Percentiles rank a stretch among this genome's conserved stretches.
phyloP scores from a whole-genome alignment of 1,284 basidiomycete species.

The Malassezia equina region DNA sequence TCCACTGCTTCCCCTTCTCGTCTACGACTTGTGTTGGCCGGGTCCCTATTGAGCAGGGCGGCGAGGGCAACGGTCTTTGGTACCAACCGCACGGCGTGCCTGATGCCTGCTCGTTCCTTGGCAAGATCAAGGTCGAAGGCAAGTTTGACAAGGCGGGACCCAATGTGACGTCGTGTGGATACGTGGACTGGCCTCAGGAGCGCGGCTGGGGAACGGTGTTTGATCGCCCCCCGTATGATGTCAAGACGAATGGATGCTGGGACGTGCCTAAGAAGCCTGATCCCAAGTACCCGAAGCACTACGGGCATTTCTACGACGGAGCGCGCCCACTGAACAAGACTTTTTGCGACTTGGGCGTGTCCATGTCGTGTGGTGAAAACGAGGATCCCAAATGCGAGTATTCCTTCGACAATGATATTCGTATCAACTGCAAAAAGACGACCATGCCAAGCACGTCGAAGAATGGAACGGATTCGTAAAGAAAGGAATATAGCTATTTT shows the following conservation, averaged over 20 bases:
- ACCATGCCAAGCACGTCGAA: neutral
- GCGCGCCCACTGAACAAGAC: slow-evolving; percentile 4
- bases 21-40: slow-evolving; percentile 11
- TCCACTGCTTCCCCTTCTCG: slow-evolving; percentile 14
- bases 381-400: slow-evolving; percentile 4
- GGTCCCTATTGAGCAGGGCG: neutral
- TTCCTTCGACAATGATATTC: neutral
- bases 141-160: neutral
- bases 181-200: slow-evolving; percentile 12
- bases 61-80: slow-evolving; percentile 6
- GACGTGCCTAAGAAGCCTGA: slow-evolving; percentile 3
- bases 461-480: neutral
- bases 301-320: slow-evolving; percentile 11
- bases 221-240: neutral
- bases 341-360: slow-evolving; percentile 5
- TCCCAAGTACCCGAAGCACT: neutral
- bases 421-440: slow-evolving; percentile 6
- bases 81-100: slow-evolving; percentile 7
- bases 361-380: slow-evolving; percentile 3
- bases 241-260: slow-evolving; percentile 15
- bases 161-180: slow-evolving; percentile 11
- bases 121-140: neutral
- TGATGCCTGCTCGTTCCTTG: slow-evolving; percentile 6
- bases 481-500: neutral
- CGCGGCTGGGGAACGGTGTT: slow-evolving; percentile 13